These are phyloP conservation scores for Fusarium kyushuense DNA, from an alignment of 2,329 filamentous ascomycete species.

Conservation along the genomic window DNA sequence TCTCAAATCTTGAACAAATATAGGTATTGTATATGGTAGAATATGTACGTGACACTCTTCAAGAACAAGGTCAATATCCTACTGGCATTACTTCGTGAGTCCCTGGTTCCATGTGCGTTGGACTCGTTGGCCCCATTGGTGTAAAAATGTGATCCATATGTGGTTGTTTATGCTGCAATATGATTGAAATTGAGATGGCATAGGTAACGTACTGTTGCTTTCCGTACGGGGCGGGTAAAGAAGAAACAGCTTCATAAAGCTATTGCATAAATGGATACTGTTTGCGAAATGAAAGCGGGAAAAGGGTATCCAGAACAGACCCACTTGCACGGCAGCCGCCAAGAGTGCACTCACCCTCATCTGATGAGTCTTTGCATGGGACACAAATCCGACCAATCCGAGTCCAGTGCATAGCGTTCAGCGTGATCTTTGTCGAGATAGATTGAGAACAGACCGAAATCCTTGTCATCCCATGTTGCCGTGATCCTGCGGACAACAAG, in stretches of 20 bases:
- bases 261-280: conserved; percentile 6
- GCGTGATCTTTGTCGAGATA: not conserved
- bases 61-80: conserved; percentile 21
- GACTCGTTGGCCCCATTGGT: conserved; percentile 19
- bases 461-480: not conserved
- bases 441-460: not conserved
- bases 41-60: conserved; percentile 32
- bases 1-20: conserved; percentile 35
- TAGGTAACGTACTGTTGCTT: conserved; percentile 23
- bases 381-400: conserved; percentile 1
- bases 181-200: conserved; percentile 8
- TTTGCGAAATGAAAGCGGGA: conserved; percentile 6
- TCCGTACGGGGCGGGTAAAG: not conserved
- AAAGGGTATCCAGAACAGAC: not conserved
- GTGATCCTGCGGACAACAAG: not conserved
- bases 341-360: conserved; percentile 2
- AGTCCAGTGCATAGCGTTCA: conserved; percentile 1
- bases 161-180: conserved; percentile 12
- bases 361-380: conserved; percentile 1
- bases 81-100: conserved; percentile 41
- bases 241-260: not conserved
- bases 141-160: conserved; percentile 22
- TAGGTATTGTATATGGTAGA: conserved; percentile 41
- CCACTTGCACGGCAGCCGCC: conserved; percentile 10
- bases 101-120: conserved; percentile 34